Base-by-base conservation (phyloP, 106 monocot species). In the Hemerocallis citrina region DNA sequence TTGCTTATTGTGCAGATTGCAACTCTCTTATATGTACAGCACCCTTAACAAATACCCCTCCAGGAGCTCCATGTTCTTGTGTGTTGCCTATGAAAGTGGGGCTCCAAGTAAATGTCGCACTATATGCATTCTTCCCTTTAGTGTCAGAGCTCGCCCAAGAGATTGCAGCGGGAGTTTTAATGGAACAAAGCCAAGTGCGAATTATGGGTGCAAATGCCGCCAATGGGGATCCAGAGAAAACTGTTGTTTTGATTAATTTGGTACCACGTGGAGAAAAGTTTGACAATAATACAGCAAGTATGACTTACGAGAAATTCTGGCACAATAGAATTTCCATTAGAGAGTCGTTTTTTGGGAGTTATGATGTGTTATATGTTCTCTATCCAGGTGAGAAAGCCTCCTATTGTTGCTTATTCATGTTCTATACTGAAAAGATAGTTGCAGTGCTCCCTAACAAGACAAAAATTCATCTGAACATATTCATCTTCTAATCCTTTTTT, bases 181-280 rank as follows among this genome's bases (percentile, higher is more conserved):
- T 95, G 80, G 75, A 83, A 40, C 89, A 83, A 73, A 83, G 83
- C 61, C 94, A 89, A 65, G 89, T 95, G 3, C 89, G 80, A 10
- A 68, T 95, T 32, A 94, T 94, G 93, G 93, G 93, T 65, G 93
- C 93, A 57, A 94, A 94, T 80, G 76, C 89, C 61, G 89, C 81
- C 29, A 71, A 33, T 47, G 86, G 82, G 28, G 86, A 86, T 17
- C 65, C 85, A 28, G 86, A 83, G 25, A 89, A 95, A 59, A 89
- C 89, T 7, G 60, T 74, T 62, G 83, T 95, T 35, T 65, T 95
- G 40, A 64, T 95, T 59, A 77, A 95, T 81, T 70, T 95, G 22
- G 86, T 95, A 12, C 94, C 94, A 31, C 66, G 75, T 20, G 89
- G 86, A 52, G 24, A 77, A 55, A 58, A 40, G 17, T 95, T 95